These are phyloP conservation scores for Chrysoporthe puriensis DNA, from an alignment of 2,329 filamentous ascomycete genomes.

Conservation along the genomic window DNA sequence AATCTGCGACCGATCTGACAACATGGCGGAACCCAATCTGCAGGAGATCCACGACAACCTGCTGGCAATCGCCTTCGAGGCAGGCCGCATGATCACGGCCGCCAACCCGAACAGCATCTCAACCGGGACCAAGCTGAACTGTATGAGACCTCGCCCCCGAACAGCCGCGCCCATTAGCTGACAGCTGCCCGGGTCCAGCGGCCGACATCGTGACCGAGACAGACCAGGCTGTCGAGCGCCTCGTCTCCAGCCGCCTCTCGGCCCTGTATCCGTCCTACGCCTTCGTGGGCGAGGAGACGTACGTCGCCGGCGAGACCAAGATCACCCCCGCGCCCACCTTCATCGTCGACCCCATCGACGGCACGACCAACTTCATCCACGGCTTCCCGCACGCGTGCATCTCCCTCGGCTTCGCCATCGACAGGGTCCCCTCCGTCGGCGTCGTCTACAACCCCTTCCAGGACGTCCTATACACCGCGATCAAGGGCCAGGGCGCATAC, in stretches of 20 bases:
- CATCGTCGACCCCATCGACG: conserved; percentile 82
- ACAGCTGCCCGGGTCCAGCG: conserved; percentile 45
- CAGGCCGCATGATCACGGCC: conserved; percentile 65
- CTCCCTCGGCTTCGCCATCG: conserved; percentile 72
- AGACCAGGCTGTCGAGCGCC: conserved; percentile 67
- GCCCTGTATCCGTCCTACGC: conserved; percentile 57
- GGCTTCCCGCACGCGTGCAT: conserved; percentile 75
- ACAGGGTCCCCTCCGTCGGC: conserved; percentile 65
- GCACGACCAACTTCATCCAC: conserved; percentile 82
- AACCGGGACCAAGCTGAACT: conserved; percentile 67
- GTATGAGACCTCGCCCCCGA: conserved; percentile 43
- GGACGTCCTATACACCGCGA: conserved; percentile 68
- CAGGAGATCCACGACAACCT: conserved; percentile 65
- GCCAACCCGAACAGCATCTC: conserved; percentile 63
- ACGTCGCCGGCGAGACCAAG: conserved; percentile 63
- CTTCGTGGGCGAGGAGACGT: conserved; percentile 80
- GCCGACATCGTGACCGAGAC: conserved; percentile 72
- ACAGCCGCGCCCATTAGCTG: neutral
- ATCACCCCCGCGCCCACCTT: conserved; percentile 73
- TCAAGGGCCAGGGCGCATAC: conserved; percentile 70
- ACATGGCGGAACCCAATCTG: conserved; percentile 61
- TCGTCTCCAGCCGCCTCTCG: conserved; percentile 59
- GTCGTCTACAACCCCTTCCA: conserved; percentile 83
- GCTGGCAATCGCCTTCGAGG: conserved; percentile 62
- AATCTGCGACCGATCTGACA: too few relatives aligned